Evolutionary conservation across 2,329 filamentous ascomycete genomes (phyloP), one percentile per base, ranked within the genome.

Genomic region (Claviceps digitariae): DNA sequence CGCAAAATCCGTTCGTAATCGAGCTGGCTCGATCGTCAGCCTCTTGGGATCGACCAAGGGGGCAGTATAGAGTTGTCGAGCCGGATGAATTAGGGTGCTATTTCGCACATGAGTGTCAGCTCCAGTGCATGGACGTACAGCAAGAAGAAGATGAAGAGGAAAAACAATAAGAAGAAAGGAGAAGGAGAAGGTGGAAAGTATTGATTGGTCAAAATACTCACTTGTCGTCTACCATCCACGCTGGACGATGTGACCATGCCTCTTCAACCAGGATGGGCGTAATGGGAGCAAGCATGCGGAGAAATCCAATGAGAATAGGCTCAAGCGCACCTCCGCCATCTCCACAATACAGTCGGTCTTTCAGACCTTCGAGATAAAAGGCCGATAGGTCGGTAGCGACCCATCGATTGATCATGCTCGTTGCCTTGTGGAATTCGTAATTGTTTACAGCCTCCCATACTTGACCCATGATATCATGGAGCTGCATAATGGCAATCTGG

Each of bases 281-380:
- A 53, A 95, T 78, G 1, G 91, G 90, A 2, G 81, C 83, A 31
- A 97, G 74, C 77, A 95, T 88, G 52, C 83, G 78, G 56, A 90
- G 72, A 20, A 96, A 73, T 38, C 88, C 82, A 6, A 80, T 70
- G 56, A 91, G 82, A 52, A 96, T 79, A 29, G 78, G 74, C 58
- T 80, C 77, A 48, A 87, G 69, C 4, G 78, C 74, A 48, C 86
- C 84, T 15, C 78, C 75, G 15, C 79, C 79, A 56, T 83, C 79
- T 31, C 86, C 87, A 47, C 90, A 93, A 72, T 98, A 98, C 1
- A 97, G 74, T 3, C 88, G 78, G 63, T 98, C 93, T 68, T 98
- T 98, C 61, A 90, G 76, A 0, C 87, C 83, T 68, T 98, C 93
- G 54, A 98, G 81, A 67, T 97, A 98, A 67, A 96, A 95, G 0